Percentiles rank a stretch among this genome's conserved stretches.
These are phyloP conservation scores for Xylaria cubensis DNA, from an alignment of 495 filamentous ascomycete genomes.

Conservation along the genomic window DNA sequence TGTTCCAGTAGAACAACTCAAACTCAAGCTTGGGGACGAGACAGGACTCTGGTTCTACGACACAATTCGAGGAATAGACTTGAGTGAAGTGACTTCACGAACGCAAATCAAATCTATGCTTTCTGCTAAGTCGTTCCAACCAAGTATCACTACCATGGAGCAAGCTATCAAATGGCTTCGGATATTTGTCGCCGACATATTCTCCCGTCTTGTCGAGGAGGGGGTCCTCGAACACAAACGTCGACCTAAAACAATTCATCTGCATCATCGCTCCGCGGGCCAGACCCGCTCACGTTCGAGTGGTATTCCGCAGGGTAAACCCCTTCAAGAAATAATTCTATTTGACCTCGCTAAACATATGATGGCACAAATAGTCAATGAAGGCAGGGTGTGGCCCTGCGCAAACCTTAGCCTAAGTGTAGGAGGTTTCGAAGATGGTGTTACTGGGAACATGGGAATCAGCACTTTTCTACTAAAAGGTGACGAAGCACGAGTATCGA, in stretches of 20 bases:
- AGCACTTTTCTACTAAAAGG: conserved; percentile 82
- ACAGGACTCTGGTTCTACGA: conserved; percentile 89
- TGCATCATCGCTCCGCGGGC: conserved; percentile 76
- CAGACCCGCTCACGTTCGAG: conserved; percentile 75
- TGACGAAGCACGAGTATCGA: conserved; percentile 66
- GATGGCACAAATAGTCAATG: conserved; percentile 75
- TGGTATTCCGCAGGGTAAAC: conserved; percentile 77
- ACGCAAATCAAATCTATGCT: conserved; percentile 98
- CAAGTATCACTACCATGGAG: conserved; percentile 78
- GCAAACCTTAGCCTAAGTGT: conserved; percentile 83
- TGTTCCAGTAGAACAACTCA: conserved; percentile 78
- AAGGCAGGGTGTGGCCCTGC: conserved; percentile 87
- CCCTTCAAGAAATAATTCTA: conserved; percentile 73
- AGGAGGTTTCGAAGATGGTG: conserved; percentile 87
- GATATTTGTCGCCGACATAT: conserved; percentile 94
- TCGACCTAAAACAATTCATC: conserved; percentile 80
- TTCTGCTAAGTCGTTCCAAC: conserved; percentile 95
- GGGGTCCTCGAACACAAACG: conserved; percentile 89
- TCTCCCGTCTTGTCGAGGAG: conserved; percentile 87
- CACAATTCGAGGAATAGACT: conserved; percentile 83
- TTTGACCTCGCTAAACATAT: conserved; percentile 79
- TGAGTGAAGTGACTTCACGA: conserved; percentile 86
- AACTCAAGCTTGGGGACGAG: conserved; percentile 81
- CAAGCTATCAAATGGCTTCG: conserved; percentile 86
- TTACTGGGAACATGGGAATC: conserved; percentile 84